Base-by-base conservation (phyloP, 805 yeast species). In the Myxozyma sirexii region DNA sequence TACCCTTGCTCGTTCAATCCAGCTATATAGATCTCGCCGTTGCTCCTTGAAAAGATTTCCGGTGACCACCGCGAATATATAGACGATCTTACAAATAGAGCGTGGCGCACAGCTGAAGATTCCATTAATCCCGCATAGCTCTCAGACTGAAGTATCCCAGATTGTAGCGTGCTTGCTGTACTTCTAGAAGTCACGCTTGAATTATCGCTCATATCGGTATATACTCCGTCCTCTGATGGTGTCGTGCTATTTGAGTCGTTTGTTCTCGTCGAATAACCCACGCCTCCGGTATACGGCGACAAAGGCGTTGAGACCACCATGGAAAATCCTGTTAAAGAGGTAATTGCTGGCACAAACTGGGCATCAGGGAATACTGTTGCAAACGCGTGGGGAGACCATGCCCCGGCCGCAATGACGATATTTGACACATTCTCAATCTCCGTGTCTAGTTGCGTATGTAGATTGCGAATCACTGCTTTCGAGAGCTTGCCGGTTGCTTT, bases 21-120 rank as follows among this genome's bases (percentile, higher is more conserved):
- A 13, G 67, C 63, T 8, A 64, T 63, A 44, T 63, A 64, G 3
- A 64, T 51, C 29, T 64, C 67, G 24, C 68, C 68, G 47, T 64
- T 63, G 29, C 66, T 52, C n/a, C 67, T 45, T n/a, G 64, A 58
- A 44, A 63, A 62, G 10, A 64, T 21, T 27, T 64, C 68, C 1
- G 68, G 68, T 8, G 60, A 60, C 68, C 68, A 64, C 24, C 54
- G 46, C 3, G 45, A 41, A 8, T 33, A 43, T 49, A 60, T 48
- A 4, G 63, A 49, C 12, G 64, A 48, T 8, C 63, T 46, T 3
- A 59, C 57, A 41, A 64, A 64, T 13, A 64, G 45, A 2, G 64
- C 65, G 23, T 57, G 52, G 4, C 62, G 54, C 12, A 42, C 41
- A 8, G 43, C 39, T 4, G 47, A 19, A 10, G 35, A 33, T 1